Conservation (phyloP, 2,329 filamentous ascomycete genomes). For the Colletotrichum lupini region DNA sequence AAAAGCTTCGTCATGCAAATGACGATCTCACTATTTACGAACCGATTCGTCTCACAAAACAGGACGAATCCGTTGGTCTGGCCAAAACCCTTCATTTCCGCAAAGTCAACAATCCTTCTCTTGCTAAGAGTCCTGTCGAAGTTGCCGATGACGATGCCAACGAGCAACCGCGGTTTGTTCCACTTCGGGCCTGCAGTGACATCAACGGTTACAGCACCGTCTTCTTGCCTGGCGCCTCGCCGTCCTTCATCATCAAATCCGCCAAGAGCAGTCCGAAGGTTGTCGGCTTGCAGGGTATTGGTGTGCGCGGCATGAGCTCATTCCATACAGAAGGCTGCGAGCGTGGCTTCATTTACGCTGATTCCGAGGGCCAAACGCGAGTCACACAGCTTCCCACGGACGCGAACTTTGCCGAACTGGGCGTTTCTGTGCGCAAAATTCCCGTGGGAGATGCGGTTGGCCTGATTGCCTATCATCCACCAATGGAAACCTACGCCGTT, state of each 20-base stretch:
- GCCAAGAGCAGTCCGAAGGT: conserved; percentile 81
- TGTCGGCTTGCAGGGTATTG: conserved; percentile 75
- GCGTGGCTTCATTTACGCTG: conserved; percentile 84
- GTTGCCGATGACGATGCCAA: conserved; percentile 62
- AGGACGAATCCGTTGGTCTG: conserved; percentile 54
- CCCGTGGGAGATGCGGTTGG: conserved; percentile 76
- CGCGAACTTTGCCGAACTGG: conserved; percentile 77
- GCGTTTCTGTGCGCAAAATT: conserved; percentile 80
- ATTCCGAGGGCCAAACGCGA: conserved; percentile 76
- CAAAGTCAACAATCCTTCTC: conserved; percentile 76
- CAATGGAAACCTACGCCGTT: conserved; percentile 79
- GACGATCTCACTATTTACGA: conserved; percentile 91
- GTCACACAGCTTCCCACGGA: conserved; percentile 77
- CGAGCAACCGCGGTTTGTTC: conserved; percentile 57
- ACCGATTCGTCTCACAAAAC: conserved; percentile 69
- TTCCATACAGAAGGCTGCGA: conserved; percentile 84
- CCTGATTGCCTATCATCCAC: conserved; percentile 80
- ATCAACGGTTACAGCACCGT: conserved; percentile 84
- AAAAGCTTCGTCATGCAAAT: conserved; percentile 77
- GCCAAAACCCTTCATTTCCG: conserved; percentile 75
- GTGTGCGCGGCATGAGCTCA: conserved; percentile 76
- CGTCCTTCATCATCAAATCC: conserved; percentile 85
- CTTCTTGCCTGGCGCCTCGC: conserved; percentile 83
- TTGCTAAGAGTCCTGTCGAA: conserved; percentile 69
- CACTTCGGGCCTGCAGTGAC: conserved; percentile 69